Evolutionary conservation across 1,139 yeast genomes (phyloP), one percentile per base, ranked within the genome.

Genomic region (Lodderomyces margitis): DNA sequence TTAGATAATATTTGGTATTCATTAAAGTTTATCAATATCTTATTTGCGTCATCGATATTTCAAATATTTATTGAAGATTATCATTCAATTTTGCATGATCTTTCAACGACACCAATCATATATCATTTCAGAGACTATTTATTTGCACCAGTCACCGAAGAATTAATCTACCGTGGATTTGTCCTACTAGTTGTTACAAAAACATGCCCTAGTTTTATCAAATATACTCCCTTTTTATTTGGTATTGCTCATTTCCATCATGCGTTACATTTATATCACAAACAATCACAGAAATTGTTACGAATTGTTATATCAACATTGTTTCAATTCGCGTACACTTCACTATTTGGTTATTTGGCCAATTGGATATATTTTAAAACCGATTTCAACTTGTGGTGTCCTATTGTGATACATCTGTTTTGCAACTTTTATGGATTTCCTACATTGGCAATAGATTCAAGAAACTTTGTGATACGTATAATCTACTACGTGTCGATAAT

Each of bases 221-320:
- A 61, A 39, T 59, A 62, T 21, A 74, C 91, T 2, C 96, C 97
- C 0, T 55, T 83, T 16, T 74, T 82, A 49, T 92, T 92, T 66
- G 96, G 96, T 1, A 56, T 87, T n/a, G 97, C 98, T 0, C 99
- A 92, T 62, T 46, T 86, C 15, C 96, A 92, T 58, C 98, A 92
- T 60, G 95, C 82, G 1, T 74, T 72, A 50, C 87, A 81, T 46
- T 54, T 78, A 41, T 70, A 68, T 46, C 53, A 59, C 7, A 45
- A 44, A 34, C 21, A 66, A 57, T 5, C 57, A 44, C 44, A 21
- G 8, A 10, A 68, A 0, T 5, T 62, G 2, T 36, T 51, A 1
- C 55, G 61, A n/a, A 70, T 80, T 5, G 34, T 75, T 0, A 37
- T 75, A 12, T 61, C 67, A 9, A 68, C 80, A 2, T 30, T 62